Evolutionary conservation across 1,139 yeast species (phyloP), one percentile per base, ranked within the genome.

Genomic region (Candida sojae): DNA sequence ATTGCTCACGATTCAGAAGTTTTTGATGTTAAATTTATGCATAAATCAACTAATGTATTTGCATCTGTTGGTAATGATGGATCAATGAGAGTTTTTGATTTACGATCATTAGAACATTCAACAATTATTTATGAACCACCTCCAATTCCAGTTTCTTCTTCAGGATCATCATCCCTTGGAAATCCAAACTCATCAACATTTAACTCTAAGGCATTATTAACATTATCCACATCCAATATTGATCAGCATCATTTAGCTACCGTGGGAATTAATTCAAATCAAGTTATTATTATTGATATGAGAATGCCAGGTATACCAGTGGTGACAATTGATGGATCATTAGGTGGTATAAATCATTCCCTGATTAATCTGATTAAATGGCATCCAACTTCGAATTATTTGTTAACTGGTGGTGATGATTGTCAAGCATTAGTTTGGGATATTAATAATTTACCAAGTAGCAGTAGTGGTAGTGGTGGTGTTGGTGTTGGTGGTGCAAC

Each of bases 1-100:
- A 93, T 93, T 57, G 99, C 99, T 0, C 99, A 93, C 66, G 99
- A 93, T 63, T 84, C 87, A 51, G 98, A 92, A 65, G 99, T 93
- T 4, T 90, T 84, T 64, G 99, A 93, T 64, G 98, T 92, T 23
- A 82, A 88, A 56, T 93, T 91, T 65, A 73, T 91, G 44, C 82
- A 87, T 49, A 84, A 84, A 39, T 83, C 90, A 35, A 82, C 87
- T 43, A 84, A 90, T 61, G 78, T 92, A 29, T 93, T 93, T 69
- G 90, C 96, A 40, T 87, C 96, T 48, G 96, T 93, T 45, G 97
- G 98, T 2, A 92, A 92, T 48, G 99, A 93, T 68, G 99, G 99
- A 1, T 86, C 96, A 17, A 90, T 92, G 66, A 75, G 99, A 46
- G 87, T 93, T 25, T 93, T 93, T 67, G 99, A 93, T 62, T 75